These are phyloP conservation scores for Clarireedia paspali DNA, from an alignment of 2,329 filamentous ascomycete genomes.

Conservation along the genomic window DNA sequence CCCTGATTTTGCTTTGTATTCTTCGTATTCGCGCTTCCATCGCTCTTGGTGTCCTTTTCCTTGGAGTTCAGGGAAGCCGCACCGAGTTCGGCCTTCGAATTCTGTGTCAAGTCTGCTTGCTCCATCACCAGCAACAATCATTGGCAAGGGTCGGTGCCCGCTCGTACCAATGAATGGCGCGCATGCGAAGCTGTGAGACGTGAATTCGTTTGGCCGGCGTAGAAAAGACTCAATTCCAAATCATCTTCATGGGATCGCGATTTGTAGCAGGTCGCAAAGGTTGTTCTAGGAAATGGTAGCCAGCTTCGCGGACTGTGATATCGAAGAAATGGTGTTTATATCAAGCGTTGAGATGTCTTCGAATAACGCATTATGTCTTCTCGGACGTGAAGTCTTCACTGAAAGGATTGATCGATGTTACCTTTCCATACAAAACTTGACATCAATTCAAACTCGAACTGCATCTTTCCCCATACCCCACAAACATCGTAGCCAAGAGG, in stretches of 20 bases:
- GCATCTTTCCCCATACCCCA: conserved; percentile 7
- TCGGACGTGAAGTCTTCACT: neutral
- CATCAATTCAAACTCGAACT: neutral
- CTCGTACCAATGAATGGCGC: neutral
- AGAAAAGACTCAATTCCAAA: neutral
- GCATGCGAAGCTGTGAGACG: neutral
- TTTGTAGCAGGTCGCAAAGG: neutral
- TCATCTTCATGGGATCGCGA: neutral
- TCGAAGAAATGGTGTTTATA: too few relatives aligned
- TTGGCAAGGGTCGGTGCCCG: conserved; percentile 3
- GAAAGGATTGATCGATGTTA: neutral
- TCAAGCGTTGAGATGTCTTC: too few relatives aligned
- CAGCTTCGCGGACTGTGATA: too few relatives aligned
- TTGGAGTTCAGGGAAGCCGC: conserved; percentile 3
- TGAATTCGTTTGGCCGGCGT: neutral
- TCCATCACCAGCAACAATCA: conserved; percentile 8
- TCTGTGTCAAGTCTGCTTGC: neutral
- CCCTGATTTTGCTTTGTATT: conserved; percentile 20
- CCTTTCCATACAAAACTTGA: neutral
- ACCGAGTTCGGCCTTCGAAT: neutral
- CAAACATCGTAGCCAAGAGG: neutral
- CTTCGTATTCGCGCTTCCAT: neutral
- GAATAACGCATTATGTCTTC: neutral
- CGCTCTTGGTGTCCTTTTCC: conserved; percentile 9
- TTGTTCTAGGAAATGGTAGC: neutral